Conservation (phyloP, 139 green algal species). For the Chlorella sorokiniana region DNA sequence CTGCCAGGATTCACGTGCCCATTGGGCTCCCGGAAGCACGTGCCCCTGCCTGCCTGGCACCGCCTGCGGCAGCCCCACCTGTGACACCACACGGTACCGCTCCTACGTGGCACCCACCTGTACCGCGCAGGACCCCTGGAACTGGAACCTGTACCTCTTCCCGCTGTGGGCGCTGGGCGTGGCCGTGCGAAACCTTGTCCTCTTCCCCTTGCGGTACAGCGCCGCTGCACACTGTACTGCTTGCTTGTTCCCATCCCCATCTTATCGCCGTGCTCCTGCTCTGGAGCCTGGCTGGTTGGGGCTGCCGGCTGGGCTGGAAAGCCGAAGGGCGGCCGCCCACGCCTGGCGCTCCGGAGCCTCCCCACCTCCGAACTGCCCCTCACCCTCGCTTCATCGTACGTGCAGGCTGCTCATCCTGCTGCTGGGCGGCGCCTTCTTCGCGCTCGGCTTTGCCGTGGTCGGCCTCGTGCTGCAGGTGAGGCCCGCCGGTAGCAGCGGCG, state of each 20-base stretch:
- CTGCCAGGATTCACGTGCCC: too few relatives aligned
- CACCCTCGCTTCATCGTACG: too few relatives aligned
- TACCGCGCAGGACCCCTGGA: slow-evolving; percentile 85
- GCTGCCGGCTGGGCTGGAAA: too few relatives aligned
- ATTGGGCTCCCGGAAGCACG: too few relatives aligned
- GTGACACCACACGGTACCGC: too few relatives aligned
- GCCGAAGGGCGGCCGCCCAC: background rate
- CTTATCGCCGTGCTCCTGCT: too few relatives aligned
- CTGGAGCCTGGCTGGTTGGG: too few relatives aligned
- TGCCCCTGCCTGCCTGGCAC: too few relatives aligned
- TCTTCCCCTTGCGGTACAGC: slow-evolving; percentile 87
- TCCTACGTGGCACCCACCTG: background rate
- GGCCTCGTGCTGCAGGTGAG: slow-evolving; percentile 58
- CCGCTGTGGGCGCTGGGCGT: slow-evolving; percentile 84
- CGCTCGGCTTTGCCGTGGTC: slow-evolving; percentile 78
- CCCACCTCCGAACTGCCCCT: background rate
- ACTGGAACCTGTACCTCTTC: slow-evolving; percentile 98
- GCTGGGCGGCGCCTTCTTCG: slow-evolving; percentile 75
- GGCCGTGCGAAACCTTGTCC: slow-evolving; percentile 73
- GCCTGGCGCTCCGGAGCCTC: background rate
- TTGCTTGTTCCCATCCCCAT: too few relatives aligned
- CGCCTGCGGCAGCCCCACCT: too few relatives aligned
- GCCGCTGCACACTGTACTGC: too few relatives aligned
- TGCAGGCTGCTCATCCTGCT: slow-evolving; percentile 74
- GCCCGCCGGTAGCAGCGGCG: background rate